Evolutionary conservation across 805 yeast species (phyloP).

Genomic region (Metschnikowia peoriensis): DNA sequence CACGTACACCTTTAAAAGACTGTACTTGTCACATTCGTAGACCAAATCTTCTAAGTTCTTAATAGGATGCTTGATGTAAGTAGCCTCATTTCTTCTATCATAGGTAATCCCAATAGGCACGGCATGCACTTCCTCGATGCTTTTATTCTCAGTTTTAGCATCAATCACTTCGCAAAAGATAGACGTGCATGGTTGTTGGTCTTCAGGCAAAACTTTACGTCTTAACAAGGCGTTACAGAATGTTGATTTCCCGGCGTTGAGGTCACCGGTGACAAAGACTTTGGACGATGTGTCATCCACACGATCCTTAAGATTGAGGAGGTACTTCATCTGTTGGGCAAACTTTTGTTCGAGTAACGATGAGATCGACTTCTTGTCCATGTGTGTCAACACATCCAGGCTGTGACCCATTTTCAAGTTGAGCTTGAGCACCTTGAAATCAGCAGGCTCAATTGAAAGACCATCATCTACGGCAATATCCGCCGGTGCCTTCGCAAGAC

Average conservation of each 20-base stretch:
- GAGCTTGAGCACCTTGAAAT: constrained; percentile 59
- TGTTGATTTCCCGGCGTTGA: constrained; percentile 94
- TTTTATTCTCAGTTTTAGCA: constrained; percentile 63
- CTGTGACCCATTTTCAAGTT: constrained; percentile 55
- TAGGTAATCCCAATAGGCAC: constrained; percentile 58
- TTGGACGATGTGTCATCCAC: constrained; percentile 90
- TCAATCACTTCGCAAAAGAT: constrained; percentile 95
- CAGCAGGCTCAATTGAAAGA: constrained; percentile 26
- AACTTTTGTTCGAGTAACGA: constrained; percentile 69
- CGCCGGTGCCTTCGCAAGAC: constrained; percentile 19
- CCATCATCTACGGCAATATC: constrained; percentile 9
- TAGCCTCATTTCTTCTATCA: constrained; percentile 54
- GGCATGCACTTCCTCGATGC: constrained; percentile 91
- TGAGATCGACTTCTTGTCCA: constrained; percentile 70
- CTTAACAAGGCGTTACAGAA: constrained; percentile 88
- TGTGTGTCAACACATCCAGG: constrained; percentile 45
- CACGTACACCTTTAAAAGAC: constrained; percentile 76
- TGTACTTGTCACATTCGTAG: constrained; percentile 65
- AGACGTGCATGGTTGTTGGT: constrained; percentile 96
- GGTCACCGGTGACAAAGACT: constrained; percentile 94
- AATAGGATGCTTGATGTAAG: constrained; percentile 58
- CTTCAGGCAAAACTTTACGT: constrained; percentile 82
- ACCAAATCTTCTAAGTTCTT: constrained; percentile 67
- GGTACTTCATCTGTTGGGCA: constrained; percentile 61
- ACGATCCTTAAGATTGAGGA: constrained; percentile 70